Conservation (phyloP, 2,329 filamentous ascomycete genomes). For the Mariannaea elegans region DNA sequence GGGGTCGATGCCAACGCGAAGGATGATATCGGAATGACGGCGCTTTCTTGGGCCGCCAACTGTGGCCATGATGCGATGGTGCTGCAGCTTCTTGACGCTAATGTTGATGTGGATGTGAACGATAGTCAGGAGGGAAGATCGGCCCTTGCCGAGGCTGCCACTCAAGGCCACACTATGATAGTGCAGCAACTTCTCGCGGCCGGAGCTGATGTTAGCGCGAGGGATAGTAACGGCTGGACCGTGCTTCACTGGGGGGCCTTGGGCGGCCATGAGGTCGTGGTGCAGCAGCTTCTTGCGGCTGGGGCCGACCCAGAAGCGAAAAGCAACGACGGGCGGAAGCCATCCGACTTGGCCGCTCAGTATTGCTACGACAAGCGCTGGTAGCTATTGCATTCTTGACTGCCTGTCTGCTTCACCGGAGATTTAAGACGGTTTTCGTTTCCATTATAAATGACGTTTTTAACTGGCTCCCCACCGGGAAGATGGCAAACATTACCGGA, state of each 20-base stretch:
- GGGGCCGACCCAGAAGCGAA: not conserved
- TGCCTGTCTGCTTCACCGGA: too few relatives aligned
- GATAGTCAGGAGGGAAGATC: not conserved
- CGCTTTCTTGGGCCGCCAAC: not conserved
- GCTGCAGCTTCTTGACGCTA: not conserved
- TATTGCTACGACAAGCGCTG: too few relatives aligned
- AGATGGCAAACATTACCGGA: too few relatives aligned
- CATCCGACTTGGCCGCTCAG: too few relatives aligned
- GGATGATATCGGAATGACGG: not conserved
- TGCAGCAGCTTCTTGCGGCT: conserved; percentile 3
- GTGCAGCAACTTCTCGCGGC: conserved; percentile 4
- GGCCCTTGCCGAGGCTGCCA: not conserved
- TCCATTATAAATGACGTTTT: too few relatives aligned
- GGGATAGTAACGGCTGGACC: not conserved
- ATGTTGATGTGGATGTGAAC: not conserved
- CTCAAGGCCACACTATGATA: not conserved
- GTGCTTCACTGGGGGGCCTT: not conserved
- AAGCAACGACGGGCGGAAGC: too few relatives aligned
- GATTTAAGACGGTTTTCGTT: too few relatives aligned
- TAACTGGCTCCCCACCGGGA: too few relatives aligned
- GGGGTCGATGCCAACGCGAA: not conserved
- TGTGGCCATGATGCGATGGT: conserved; percentile 8
- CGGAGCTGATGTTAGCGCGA: not conserved
- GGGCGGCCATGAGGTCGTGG: conserved; percentile 5
- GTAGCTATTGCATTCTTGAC: too few relatives aligned